Conservation (phyloP, 352 stramenopile species). For the Halophytophthora batemanensis region DNA sequence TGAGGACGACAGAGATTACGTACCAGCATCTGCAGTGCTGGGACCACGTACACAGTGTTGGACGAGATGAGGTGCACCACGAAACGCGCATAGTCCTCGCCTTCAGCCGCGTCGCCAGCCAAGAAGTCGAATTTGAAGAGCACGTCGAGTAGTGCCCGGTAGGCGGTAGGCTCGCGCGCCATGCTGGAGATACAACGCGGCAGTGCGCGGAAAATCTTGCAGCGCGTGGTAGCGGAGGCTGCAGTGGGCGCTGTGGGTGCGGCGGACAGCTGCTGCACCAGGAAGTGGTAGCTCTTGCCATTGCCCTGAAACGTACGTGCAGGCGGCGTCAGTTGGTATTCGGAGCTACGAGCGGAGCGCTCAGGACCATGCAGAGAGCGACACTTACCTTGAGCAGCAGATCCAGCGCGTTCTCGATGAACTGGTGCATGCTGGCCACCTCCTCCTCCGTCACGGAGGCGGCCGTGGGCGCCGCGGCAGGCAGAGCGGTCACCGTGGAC, state of each 20-base stretch:
- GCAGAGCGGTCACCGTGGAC: neutral
- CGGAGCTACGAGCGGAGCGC: no score
- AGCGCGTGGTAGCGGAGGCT: slow-evolving; percentile 37
- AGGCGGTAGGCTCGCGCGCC: slow-evolving; percentile 65
- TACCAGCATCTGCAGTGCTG: slow-evolving; percentile 81
- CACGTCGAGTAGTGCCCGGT: slow-evolving; percentile 65
- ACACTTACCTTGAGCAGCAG: slow-evolving; percentile 64
- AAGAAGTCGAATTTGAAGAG: slow-evolving; percentile 84
- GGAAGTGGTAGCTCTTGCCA: slow-evolving; percentile 71
- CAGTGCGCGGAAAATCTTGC: slow-evolving; percentile 73
- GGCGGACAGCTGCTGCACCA: slow-evolving; percentile 61
- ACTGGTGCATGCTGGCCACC: slow-evolving; percentile 67
- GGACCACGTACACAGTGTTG: slow-evolving; percentile 79
- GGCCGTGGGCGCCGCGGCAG: slow-evolving; percentile 9
- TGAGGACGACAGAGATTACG: slow-evolving; percentile 63
- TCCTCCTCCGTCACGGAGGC: slow-evolving; percentile 43
- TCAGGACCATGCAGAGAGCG: neutral
- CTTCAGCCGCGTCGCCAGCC: slow-evolving; percentile 38
- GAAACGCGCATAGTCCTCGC: slow-evolving; percentile 68
- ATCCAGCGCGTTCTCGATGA: slow-evolving; percentile 84
- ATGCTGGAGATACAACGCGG: slow-evolving; percentile 76
- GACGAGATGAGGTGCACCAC: slow-evolving; percentile 80
- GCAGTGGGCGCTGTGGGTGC: slow-evolving; percentile 30
- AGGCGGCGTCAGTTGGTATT: neutral
- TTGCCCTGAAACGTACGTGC: slow-evolving; percentile 47